Evolutionary conservation across 495 filamentous ascomycete genomes (phyloP).

Genomic region (Hypoxylon crocopeplum): DNA sequence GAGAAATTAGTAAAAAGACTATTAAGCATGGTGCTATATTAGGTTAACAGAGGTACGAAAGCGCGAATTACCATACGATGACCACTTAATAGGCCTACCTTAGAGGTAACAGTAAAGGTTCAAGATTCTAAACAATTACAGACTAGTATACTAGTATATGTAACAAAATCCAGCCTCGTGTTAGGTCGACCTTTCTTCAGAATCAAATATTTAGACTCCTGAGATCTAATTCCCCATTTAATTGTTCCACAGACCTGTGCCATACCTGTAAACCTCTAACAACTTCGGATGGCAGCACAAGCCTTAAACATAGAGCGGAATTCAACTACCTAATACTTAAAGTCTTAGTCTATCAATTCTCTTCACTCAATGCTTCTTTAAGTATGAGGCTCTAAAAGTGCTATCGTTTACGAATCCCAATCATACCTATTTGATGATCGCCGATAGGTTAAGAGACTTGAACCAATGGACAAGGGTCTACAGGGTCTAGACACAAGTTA

Average conservation of each 20-base stretch:
- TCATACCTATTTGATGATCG: not conserved
- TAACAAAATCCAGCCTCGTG: conserved; percentile 25
- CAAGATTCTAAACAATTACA: no score
- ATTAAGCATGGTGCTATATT: no score
- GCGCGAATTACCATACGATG: no score
- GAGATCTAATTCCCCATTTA: conserved; percentile 12
- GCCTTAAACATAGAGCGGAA: no score
- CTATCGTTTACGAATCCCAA: not conserved
- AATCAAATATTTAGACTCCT: conserved; percentile 18
- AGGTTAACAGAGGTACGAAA: no score
- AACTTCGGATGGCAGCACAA: not conserved
- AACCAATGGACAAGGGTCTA: conserved; percentile 1
- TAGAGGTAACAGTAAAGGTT: no score
- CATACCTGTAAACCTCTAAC: not conserved
- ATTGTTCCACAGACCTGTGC: conserved; percentile 15
- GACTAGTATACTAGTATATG: not conserved
- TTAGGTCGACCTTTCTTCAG: not conserved
- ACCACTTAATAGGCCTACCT: no score
- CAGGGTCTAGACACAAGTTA: conserved; percentile 32
- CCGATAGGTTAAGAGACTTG: not conserved
- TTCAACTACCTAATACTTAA: no score
- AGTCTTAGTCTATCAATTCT: not conserved
- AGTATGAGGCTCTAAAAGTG: not conserved
- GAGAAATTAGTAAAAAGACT: no score
- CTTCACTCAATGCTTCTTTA: not conserved